Evolutionary conservation across 2,329 filamentous ascomycete genomes (phyloP), one percentile per base, ranked within the genome.

Genomic region (Pyrenophora tritici-repentis): DNA sequence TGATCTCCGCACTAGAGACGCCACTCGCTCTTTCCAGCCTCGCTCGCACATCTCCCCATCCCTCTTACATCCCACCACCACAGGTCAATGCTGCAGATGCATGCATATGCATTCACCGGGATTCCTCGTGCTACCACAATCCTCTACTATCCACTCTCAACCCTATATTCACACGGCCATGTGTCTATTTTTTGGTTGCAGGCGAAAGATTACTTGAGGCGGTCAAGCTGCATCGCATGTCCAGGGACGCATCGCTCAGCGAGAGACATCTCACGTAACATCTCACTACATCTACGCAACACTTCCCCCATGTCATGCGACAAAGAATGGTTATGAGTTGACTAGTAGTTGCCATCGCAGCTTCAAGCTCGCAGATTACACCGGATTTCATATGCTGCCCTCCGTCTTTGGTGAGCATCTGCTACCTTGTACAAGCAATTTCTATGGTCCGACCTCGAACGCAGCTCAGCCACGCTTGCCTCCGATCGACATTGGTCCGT

Each of bases 11-110:
- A 31, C 45, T 50, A 35, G 24, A n/a, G 12, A 20, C 40, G 17
- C 20, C 42, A 14, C 26, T 33, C 18, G 47, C 31, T 37, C 32
- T 45, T 39, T 22, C 12, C 50, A 45, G 29, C 41, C 35, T 50
- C 41, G 39, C 43, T 38, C 10, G 32, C 18, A 14, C 32, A 42
- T 42, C 32, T 24, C 9, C 20, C 10, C n/a, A 38, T 31, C 24
- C 22, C 31, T 46, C 41, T 35, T 35, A 41, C 38, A 35, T 29
- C 33, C 17, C 17, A n/a, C 22, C 6, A 7, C 22, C 22, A 7
- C 6, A 24, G 8, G 22, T 24, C 22, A 24, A 24, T 24, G 22
- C 22, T 24, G 22, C 22, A 24, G 6, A 20, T 14, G 9, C n/a
- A 29, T 29, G 26, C 10, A 13, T 9, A 29, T n/a, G 24, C n/a